Evolutionary conservation across 257 asterid genomes (phyloP), one percentile per base, ranked within the genome.

Genomic region (Rehmannia glutinosa): DNA sequence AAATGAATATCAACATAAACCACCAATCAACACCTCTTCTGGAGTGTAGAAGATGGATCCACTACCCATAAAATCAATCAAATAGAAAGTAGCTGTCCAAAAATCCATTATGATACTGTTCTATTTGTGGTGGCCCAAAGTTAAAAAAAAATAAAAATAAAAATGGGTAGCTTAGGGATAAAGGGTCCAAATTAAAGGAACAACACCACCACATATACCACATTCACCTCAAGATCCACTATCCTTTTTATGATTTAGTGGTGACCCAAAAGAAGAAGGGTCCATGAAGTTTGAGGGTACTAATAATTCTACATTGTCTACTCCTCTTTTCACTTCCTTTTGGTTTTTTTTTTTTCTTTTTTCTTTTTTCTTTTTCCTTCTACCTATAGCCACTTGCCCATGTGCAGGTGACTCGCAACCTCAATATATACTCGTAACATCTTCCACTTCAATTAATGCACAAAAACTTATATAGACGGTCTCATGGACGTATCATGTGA

Each of bases 231-330:
- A 62, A 19, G 25, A 47, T 39, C 12, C 41, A 60, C 10, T 60
- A 33, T 30, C 49, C 19, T 15, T 20, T 17, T 39, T 36, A 66
- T 71, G 63, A 61, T 63, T 72, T 54, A 43, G 66, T 64, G 73
- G 76, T 73, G 73, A 53, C 49, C 59, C n/a, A n/a, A n/a, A n/a
- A n/a, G n/a, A n/a, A n/a, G 56, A 74, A 74, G 77, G 83, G 80
- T 70, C 77, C 80, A 66, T 78, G 57, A 74, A 53, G 8, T 74
- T 60, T 4, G 70, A 67, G 83, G 62, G 62, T 54, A 33, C 50
- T 57, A 70, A 69, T 74, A 69, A 73, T 78, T 73, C 53, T 73
- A 21, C 17, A 36, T 28, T 50, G 16, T 35, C 27, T 46, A 71
- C 53, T 55, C 66, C 65, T 49, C 64, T 50, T 73, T 41, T 41